Base-by-base conservation (phyloP, 208 protist genomes). In the Trypanosoma congolense region DNA sequence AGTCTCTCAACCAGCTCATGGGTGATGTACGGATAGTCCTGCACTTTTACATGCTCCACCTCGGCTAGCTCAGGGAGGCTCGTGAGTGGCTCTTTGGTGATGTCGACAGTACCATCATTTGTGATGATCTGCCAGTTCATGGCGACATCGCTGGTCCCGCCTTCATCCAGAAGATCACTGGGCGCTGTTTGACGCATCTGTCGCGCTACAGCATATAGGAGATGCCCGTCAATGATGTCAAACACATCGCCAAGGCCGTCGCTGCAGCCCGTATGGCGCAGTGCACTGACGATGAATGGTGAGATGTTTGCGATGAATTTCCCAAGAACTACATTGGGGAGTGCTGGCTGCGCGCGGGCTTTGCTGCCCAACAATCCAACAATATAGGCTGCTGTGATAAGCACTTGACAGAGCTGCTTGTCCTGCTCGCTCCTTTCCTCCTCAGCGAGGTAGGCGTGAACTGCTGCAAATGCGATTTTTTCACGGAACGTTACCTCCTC, bases 1-100 rank as follows among this genome's bases (percentile, higher is more conserved):
- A 93, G 86, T n/a, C 60, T 64, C 31, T 87, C 78, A 26, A 93
- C 75, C n/a, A 93, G 69, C 41, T 86, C 86, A 70, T 93, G 86
- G 3, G 66, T 75, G 54, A 87, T 44, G 53, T 70, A 70, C 19
- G 76, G 73, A 64, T 86, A 83, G 46, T 61, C 38, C 48, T 74
- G 66, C 9, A 70, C 24, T 30, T 72, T 56, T 45, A 62, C 61
- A 21, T 52, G 48, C 10, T 64, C 52, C 3, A 35, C 52, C 25
- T 73, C n/a, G 18, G 1, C 3, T 19, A 88, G 68, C 4, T 65
- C 63, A 5, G 86, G 86, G 19, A 93, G 63, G 26, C 50, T 61
- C 3, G 47, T 16, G 33, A 90, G 56, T 22, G 86, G 68, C 12
- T 50, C 42, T 3, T 46, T 38, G 4, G 71, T 75, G 50, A 75